phyloP scores from a whole-genome alignment of 805 yeast genomes.

The Diddensiella transvaalensis region DNA sequence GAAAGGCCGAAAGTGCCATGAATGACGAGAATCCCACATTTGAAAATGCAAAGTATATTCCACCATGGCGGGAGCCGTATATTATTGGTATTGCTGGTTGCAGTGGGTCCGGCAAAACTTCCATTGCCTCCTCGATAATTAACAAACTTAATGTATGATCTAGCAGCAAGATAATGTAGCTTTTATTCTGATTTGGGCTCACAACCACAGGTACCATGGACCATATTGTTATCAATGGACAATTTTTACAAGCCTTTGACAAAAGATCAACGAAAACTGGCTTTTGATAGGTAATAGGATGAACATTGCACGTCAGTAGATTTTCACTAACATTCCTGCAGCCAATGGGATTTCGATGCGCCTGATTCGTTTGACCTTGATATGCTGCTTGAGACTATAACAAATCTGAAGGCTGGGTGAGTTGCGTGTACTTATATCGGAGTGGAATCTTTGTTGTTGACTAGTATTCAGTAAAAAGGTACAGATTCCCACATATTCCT shows the following conservation, averaged over 20 bases:
- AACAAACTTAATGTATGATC: constrained; percentile 46
- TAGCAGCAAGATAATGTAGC: neutral
- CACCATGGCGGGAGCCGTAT: constrained; percentile 89
- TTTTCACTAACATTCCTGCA: constrained; percentile 21
- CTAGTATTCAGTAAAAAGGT: constrained; percentile 44
- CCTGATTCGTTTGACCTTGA: constrained; percentile 86
- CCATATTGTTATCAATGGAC: constrained; percentile 82
- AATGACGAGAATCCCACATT: constrained; percentile 11
- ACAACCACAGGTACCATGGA: constrained; percentile 80
- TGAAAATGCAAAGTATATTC: constrained; percentile 44
- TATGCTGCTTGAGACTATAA: constrained; percentile 57
- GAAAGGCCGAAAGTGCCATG: constrained; percentile 1
- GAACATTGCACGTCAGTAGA: too few species aligned
- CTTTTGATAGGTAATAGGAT: constrained; percentile 43
- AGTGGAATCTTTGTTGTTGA: too few species aligned
- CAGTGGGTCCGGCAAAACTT: constrained; percentile 83
- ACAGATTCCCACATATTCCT: constrained; percentile 67
- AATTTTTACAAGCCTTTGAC: constrained; percentile 81
- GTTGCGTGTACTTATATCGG: constrained; percentile 1
- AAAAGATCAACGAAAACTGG: constrained; percentile 55
- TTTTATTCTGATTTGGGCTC: neutral
- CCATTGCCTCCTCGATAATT: constrained; percentile 80
- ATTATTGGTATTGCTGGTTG: constrained; percentile 85
- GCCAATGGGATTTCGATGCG: constrained; percentile 80
- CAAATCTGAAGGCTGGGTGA: constrained; percentile 63